Evolutionary conservation across 2,329 filamentous ascomycete species (phyloP).

Genomic region (Nothopassalora personata): DNA sequence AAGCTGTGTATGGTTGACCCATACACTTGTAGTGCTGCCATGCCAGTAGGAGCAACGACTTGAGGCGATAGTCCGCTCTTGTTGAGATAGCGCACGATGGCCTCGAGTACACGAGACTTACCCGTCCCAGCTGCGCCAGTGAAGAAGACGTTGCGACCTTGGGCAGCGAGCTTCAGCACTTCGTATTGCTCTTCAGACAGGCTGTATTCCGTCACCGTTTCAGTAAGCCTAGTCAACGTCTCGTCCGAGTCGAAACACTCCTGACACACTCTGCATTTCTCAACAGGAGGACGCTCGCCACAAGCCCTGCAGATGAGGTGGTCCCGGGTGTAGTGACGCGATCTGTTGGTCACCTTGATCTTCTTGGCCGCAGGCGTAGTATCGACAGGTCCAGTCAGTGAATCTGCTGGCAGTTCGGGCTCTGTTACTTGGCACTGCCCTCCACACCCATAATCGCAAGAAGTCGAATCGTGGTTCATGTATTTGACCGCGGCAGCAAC

Average conservation of each 20-base stretch:
- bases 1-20: conserved; percentile 33
- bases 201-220: background rate
- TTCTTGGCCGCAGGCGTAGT: background rate
- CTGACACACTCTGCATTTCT: background rate
- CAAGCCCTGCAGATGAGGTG: background rate
- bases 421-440: background rate
- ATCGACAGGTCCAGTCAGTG: background rate
- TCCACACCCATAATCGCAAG: conserved; percentile 6
- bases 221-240: background rate
- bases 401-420: background rate
- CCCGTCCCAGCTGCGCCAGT: conserved; percentile 59
- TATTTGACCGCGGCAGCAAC: conserved; percentile 7
- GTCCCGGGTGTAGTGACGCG: background rate
- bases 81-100: conserved; percentile 39
- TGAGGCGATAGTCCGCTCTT: background rate
- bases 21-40: conserved; percentile 7
- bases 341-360: background rate
- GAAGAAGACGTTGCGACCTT: conserved; percentile 57
- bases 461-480: conserved; percentile 7
- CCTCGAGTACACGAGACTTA: conserved; percentile 52
- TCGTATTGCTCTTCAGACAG: conserved; percentile 7
- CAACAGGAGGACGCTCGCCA: background rate
- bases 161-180: conserved; percentile 17
- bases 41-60: conserved; percentile 5
- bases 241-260: background rate